phyloP scores from a whole-genome alignment of 176 grass and related monocot species.

The Zea luxurians region DNA sequence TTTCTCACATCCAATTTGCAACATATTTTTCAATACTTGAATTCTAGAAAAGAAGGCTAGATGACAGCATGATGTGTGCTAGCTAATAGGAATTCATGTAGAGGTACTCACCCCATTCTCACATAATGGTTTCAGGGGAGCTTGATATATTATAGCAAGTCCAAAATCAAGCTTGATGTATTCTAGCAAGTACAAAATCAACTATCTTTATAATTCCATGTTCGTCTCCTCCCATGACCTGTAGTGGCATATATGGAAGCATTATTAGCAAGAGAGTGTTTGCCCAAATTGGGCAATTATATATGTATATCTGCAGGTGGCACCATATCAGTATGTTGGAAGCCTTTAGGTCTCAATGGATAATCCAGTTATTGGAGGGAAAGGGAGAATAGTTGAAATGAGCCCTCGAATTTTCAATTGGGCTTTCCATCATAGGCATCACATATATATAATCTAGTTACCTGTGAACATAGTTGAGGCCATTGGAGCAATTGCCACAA shows the following conservation, averaged over 20 bases:
- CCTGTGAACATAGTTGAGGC: conserved; percentile 98
- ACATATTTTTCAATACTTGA: background rate
- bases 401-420: background rate
- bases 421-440: background rate
- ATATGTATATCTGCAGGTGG: conserved; percentile 19
- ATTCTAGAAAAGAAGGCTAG: conserved; percentile 10
- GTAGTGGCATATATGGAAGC: conserved; percentile 5
- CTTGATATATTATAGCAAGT: conserved; percentile 96
- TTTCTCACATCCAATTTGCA: no score
- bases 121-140: conserved; percentile 91
- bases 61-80: background rate
- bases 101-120: conserved; percentile 74
- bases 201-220: conserved; percentile 94
- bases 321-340: conserved; percentile 89
- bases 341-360: conserved; percentile 94
- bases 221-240: conserved; percentile 98
- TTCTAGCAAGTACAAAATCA: no score
- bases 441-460: conserved; percentile 16
- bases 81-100: background rate
- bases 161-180: no score
- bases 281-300: conserved; percentile 23
- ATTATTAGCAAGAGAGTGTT: conserved; percentile 7
- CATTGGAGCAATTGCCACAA: conserved; percentile 97
- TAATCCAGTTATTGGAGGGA: conserved; percentile 81
- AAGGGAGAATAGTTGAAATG: background rate